Conservation (phyloP, 805 yeast species). For the Barnettozyma siamensis region DNA sequence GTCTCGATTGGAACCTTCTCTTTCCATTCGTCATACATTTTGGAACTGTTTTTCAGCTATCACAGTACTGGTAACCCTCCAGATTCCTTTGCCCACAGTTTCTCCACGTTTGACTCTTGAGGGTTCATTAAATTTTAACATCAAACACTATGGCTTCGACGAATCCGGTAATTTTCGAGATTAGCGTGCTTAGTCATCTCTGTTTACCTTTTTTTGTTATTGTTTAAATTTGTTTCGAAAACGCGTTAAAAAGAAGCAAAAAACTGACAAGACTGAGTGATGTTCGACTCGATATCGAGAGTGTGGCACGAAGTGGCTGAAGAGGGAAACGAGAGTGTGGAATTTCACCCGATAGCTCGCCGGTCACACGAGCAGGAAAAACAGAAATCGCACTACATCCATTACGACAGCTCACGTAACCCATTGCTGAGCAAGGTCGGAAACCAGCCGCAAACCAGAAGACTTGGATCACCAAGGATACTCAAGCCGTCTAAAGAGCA, state of each 20-base stretch:
- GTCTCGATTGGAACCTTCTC: too few relatives aligned
- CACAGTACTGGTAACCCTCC: too few relatives aligned
- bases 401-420: conserved; percentile 11
- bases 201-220: neutral
- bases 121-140: too few relatives aligned
- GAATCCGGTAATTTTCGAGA: neutral
- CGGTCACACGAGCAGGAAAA: neutral
- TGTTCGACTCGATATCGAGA: conserved; percentile 20
- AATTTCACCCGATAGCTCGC: conserved; percentile 12
- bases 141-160: too few relatives aligned
- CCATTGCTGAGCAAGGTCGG: conserved; percentile 8
- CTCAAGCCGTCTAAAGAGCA: conserved; percentile 15
- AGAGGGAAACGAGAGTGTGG: conserved; percentile 12
- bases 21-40: too few relatives aligned
- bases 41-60: too few relatives aligned
- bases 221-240: neutral
- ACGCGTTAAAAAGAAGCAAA: neutral
- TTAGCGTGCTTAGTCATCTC: neutral
- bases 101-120: too few relatives aligned
- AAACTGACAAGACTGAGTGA: neutral
- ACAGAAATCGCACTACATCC: conserved; percentile 18
- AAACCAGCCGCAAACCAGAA: conserved; percentile 1
- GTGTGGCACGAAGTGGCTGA: conserved; percentile 22
- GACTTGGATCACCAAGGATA: conserved; percentile 17
- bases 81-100: too few relatives aligned